Conservation (phyloP, 2,329 filamentous ascomycete genomes). For the Ambrosiella beaveri region DNA sequence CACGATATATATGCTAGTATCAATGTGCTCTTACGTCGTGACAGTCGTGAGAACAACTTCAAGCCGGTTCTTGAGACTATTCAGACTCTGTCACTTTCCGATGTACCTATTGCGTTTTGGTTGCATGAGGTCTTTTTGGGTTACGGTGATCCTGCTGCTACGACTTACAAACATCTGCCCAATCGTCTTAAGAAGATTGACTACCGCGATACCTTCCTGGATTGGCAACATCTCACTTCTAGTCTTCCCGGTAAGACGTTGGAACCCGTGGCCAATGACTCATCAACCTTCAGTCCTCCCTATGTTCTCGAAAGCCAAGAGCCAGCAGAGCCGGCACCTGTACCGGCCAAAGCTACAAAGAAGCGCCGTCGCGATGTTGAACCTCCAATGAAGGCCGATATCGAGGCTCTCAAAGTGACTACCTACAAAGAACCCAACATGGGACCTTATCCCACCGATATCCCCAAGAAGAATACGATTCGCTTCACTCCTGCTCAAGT, state of each 20-base stretch:
- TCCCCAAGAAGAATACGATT: slow-evolving; percentile 62
- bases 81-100: slow-evolving; percentile 65
- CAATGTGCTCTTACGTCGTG: slow-evolving; percentile 71
- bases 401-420: slow-evolving; percentile 60
- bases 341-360: slow-evolving; percentile 50
- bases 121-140: slow-evolving; percentile 95
- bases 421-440: slow-evolving; percentile 81
- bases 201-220: slow-evolving; percentile 83
- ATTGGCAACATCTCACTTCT: slow-evolving; percentile 87
- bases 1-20: slow-evolving; percentile 66
- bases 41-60: slow-evolving; percentile 90
- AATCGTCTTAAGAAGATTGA: slow-evolving; percentile 67
- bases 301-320: slow-evolving; percentile 59
- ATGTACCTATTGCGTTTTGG: slow-evolving; percentile 77
- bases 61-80: slow-evolving; percentile 86
- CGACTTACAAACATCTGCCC: slow-evolving; percentile 66
- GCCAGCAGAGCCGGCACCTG: slow-evolving; percentile 23
- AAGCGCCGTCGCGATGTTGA: slow-evolving; percentile 73
- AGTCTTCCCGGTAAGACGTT: slow-evolving; percentile 77
- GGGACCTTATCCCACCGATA: slow-evolving; percentile 76
- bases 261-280: slow-evolving; percentile 55
- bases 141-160: slow-evolving; percentile 80
- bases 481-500: slow-evolving; percentile 85
- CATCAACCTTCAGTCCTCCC: slow-evolving; percentile 65
- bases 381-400: slow-evolving; percentile 40